Percentiles rank a stretch among this genome's conserved stretches.
Evolutionary conservation across 2,329 filamentous ascomycete species (phyloP).

Genomic region (Trichothecium roseum): DNA sequence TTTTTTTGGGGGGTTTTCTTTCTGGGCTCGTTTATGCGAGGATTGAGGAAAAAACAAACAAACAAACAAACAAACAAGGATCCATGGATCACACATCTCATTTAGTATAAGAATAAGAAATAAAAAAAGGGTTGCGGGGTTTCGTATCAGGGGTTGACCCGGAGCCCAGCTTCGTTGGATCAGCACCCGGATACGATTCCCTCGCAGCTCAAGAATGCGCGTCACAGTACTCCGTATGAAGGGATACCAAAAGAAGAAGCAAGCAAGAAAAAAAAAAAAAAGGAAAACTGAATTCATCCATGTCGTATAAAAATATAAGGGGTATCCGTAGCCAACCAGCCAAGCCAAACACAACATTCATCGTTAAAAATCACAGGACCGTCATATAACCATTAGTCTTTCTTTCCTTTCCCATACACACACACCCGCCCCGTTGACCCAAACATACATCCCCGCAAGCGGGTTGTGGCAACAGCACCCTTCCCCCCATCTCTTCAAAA

Average conservation of each 20-base stretch:
- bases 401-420: neutral
- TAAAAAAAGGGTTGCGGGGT: neutral
- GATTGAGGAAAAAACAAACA: no score
- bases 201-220: neutral
- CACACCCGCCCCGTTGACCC: no score
- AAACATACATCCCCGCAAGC: constrained; percentile 1
- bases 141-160: no score
- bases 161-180: no score
- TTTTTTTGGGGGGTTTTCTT: no score
- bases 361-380: constrained; percentile 6
- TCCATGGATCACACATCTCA: neutral
- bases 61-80: no score
- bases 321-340: neutral
- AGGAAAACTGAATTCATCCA: constrained; percentile 1
- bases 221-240: constrained; percentile 3
- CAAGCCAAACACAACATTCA: constrained; percentile 6
- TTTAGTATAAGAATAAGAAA: neutral
- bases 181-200: no score
- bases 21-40: no score
- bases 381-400: constrained; percentile 3
- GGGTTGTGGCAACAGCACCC: no score
- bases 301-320: neutral
- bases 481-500: no score
- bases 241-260: constrained; percentile 5
- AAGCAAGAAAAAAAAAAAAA: constrained; percentile 4